Base-by-base conservation (phyloP, 2,329 filamentous ascomycete genomes). In the Pleoardoris graminearum region DNA sequence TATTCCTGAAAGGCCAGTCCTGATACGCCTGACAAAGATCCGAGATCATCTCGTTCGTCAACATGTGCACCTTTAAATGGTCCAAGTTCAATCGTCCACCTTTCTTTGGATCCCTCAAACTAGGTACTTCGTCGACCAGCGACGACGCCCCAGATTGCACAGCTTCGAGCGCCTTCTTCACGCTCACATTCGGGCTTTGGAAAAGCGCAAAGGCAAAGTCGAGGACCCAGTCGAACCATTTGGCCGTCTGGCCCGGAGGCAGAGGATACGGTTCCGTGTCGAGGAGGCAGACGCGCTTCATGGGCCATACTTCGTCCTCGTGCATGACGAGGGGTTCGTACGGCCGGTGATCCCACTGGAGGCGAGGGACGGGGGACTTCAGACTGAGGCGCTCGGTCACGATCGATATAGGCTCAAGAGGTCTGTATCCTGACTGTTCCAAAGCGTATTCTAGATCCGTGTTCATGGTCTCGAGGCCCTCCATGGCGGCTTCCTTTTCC, bases 311-410 rank as follows among this genome's bases (percentile, higher is more conserved):
- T 59, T 96, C 91, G 0, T 80, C 65, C 0, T 72, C 46, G 4
- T 76, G 54, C 2, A 83, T 80, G 21, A 76, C 71, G 14, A 96
- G 76, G 0, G 90, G 88, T 63, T 96, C 90, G 63, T 84, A 85
- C 1, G 77, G 74, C 14, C 91, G 85, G 1, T 82, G 79, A 70
- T 96, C 90, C 84, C 86, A 92, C 42, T 63, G 57, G 4, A 70
- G 44, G 16, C 63, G 68, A 4, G 59, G 58, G 3, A 60, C 55
- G 7, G 61, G 59, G 12, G 54, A 53, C 38, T 62, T 59, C 14
- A 72, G 41, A 2, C 44, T 45, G 4, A 71, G 32, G 23, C 69
- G 68, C 38, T 73, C 69, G 48, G 71, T 69, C 12, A 67, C 30
- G 19, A 64, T 60, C 1, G 54, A 29, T 8, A 35, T 4, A 0